These are phyloP conservation scores for Diaporthe sp. DNA, from an alignment of 2,329 filamentous ascomycete species.

Conservation along the genomic window DNA sequence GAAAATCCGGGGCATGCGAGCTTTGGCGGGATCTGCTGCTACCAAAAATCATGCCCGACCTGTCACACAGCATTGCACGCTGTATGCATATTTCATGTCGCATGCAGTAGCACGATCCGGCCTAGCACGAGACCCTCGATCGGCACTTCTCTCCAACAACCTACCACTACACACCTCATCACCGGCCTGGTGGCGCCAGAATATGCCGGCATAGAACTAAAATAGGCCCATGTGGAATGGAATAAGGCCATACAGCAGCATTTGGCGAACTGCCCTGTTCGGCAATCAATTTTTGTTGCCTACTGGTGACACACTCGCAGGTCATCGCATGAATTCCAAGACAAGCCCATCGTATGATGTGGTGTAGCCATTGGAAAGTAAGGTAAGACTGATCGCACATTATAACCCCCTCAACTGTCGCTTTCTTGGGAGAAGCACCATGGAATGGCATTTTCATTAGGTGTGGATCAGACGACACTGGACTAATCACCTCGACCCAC, in stretches of 20 bases:
- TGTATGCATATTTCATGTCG: background rate
- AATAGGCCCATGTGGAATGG: background rate
- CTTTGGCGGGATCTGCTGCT: background rate
- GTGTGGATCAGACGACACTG: background rate
- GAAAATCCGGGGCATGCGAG: background rate
- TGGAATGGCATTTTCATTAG: background rate
- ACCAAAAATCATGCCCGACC: background rate
- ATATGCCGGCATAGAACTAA: background rate
- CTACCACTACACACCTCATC: background rate
- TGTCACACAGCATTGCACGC: constrained; percentile 13
- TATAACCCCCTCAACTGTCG: no score
- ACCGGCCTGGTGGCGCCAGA: background rate
- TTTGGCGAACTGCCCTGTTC: background rate
- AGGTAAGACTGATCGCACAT: background rate
- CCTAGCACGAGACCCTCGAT: background rate
- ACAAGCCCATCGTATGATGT: background rate
- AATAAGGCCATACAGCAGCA: background rate
- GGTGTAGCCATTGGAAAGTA: background rate
- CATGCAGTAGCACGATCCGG: background rate
- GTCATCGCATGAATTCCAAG: background rate
- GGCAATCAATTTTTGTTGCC: background rate
- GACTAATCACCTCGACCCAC: background rate
- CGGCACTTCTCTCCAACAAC: background rate
- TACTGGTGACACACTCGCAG: background rate
- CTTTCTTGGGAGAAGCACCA: background rate